Evolutionary conservation across 163 green algal genomes (phyloP).

Genomic region (Chlamydomonas reinhardtii): DNA sequence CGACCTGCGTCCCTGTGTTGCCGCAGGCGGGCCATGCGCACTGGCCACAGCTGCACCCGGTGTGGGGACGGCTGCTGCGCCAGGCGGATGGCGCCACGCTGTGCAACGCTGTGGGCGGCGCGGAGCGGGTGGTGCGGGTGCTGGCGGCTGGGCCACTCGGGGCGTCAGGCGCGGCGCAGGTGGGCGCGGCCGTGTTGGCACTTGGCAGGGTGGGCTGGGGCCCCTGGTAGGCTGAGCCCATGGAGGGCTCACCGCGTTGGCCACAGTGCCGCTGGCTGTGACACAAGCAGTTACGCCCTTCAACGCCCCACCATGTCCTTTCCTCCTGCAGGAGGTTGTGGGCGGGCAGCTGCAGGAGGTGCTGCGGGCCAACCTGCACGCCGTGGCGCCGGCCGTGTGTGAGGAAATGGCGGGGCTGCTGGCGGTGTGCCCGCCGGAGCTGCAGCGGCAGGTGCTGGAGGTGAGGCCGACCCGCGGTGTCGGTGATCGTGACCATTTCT

Average conservation of each 20-base stretch:
- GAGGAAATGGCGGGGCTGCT: conserved; percentile 24
- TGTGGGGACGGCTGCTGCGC: background rate
- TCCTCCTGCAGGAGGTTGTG: conserved; percentile 5
- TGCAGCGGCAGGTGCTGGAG: conserved; percentile 32
- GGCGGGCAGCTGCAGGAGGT: conserved; percentile 28
- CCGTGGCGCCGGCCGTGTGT: background rate
- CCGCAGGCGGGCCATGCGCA: conserved; percentile 1
- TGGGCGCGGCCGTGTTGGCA: too few relatives aligned
- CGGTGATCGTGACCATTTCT: too few relatives aligned
- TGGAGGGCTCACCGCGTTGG: too few relatives aligned
- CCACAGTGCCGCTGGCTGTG: too few relatives aligned
- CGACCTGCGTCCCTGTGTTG: too few relatives aligned
- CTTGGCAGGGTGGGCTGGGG: too few relatives aligned
- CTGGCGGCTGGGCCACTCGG: background rate
- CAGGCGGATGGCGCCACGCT: background rate
- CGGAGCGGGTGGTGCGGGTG: conserved; percentile 18
- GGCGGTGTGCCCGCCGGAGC: background rate
- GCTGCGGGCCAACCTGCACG: conserved; percentile 1
- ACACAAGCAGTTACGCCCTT: too few relatives aligned
- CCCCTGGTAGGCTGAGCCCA: too few relatives aligned
- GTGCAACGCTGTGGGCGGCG: background rate
- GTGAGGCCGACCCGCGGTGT: background rate
- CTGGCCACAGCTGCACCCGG: conserved; percentile 31
- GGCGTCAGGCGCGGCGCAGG: too few relatives aligned
- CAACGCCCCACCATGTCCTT: too few relatives aligned